Evolutionary conservation across 106 monocot species (phyloP).

Genomic region (Acorus calamus): DNA sequence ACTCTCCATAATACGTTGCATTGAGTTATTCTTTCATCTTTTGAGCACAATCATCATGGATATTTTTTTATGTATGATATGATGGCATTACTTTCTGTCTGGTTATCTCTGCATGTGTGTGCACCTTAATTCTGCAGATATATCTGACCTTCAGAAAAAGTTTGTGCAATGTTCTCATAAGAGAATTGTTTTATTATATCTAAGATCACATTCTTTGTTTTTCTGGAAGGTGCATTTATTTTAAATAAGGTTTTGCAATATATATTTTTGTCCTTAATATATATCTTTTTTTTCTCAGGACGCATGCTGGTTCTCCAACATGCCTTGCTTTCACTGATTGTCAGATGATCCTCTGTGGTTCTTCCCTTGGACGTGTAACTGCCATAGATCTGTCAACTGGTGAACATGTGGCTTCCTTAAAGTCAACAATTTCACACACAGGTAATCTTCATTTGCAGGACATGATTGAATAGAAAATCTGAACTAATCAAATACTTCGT

Average conservation of each 20-base stretch:
- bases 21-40: too few species aligned
- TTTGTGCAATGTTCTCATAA: too few species aligned
- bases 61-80: too few species aligned
- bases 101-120: too few species aligned
- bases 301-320: slow-evolving; percentile 56
- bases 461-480: not conserved
- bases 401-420: slow-evolving; percentile 50
- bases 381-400: slow-evolving; percentile 73
- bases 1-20: too few species aligned
- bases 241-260: not conserved
- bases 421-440: slow-evolving; percentile 56
- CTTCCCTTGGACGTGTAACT: slow-evolving; percentile 60
- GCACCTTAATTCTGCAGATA: too few species aligned
- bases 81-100: too few species aligned
- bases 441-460: slow-evolving; percentile 24
- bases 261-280: not conserved
- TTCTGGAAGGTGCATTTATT: not conserved
- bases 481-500: too few species aligned
- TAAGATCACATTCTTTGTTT: too few species aligned
- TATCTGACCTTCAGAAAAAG: too few species aligned
- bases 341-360: slow-evolving; percentile 69
- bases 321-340: slow-evolving; percentile 69
- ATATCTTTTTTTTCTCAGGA: slow-evolving; percentile 30
- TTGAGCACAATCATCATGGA: too few species aligned
- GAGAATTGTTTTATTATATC: too few species aligned